Conservation (phyloP, 1,284 basidiomycete genomes). For the Hortiboletus rubellus region DNA sequence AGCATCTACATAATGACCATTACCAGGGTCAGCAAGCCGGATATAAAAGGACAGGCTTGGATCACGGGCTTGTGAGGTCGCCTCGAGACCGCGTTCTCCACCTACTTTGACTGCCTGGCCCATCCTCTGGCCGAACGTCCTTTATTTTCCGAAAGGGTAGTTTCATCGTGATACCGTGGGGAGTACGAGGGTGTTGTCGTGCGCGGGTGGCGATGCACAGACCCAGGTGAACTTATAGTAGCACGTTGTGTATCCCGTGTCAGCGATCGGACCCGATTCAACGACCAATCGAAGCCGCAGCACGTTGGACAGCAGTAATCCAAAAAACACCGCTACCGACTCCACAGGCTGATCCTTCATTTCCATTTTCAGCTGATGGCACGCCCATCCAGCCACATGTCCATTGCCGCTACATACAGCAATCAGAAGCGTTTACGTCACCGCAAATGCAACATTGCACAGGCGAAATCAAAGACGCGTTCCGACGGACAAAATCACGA, state of each 20-base stretch:
- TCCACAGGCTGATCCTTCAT: neutral
- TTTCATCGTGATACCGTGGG: slow-evolving; percentile 10
- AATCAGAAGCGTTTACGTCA: too few relatives aligned
- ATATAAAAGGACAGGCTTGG: neutral
- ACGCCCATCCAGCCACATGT: too few relatives aligned
- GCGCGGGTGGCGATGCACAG: neutral
- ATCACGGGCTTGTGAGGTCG: neutral
- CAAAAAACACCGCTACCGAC: neutral
- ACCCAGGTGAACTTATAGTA: neutral
- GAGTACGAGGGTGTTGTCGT: neutral
- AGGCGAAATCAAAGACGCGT: too few relatives aligned
- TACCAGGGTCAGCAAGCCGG: neutral
- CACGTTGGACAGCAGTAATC: neutral
- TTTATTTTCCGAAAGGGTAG: slow-evolving; percentile 7
- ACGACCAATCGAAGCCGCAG: slow-evolving; percentile 1
- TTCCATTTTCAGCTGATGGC: neutral
- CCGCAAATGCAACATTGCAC: too few relatives aligned
- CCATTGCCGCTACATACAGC: too few relatives aligned
- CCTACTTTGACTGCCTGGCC: slow-evolving; percentile 12
- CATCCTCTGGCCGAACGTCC: neutral
- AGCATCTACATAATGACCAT: neutral
- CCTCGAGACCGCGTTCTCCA: neutral
- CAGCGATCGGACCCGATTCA: neutral
- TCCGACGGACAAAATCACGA: too few relatives aligned
- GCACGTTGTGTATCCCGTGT: neutral